Percentiles rank a stretch among this genome's conserved stretches.
Evolutionary conservation across 2,329 filamentous ascomycete species (phyloP).

Genomic region (Aspergillus texensis): DNA sequence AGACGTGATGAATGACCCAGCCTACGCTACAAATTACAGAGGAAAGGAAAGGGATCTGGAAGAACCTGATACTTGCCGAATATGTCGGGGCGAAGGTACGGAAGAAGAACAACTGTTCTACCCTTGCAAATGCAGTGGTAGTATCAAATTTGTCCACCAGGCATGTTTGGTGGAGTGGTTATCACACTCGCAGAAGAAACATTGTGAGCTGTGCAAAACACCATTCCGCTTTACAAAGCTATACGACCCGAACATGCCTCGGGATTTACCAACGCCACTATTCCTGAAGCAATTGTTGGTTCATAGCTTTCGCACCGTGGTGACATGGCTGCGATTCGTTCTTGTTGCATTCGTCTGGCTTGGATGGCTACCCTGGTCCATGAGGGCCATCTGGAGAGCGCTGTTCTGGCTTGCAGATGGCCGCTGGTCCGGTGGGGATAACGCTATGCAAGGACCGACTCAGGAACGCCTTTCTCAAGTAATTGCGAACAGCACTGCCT

Average conservation of each 20-base stretch:
- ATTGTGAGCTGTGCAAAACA: constrained; percentile 99
- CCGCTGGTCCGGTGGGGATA: constrained; percentile 55
- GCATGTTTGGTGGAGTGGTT: constrained; percentile 99
- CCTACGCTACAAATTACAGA: constrained; percentile 48
- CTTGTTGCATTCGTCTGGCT: constrained; percentile 88
- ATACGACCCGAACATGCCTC: constrained; percentile 92
- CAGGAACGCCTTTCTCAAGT: constrained; percentile 25
- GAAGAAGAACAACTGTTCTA: constrained; percentile 87
- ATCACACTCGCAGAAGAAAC: constrained; percentile 97
- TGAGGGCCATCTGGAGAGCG: constrained; percentile 88
- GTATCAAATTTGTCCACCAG: constrained; percentile 98
- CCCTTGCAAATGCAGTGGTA: constrained; percentile 98
- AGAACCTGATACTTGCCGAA: constrained; percentile 86
- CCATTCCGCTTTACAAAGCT: constrained; percentile 97
- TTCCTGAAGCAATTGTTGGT: constrained; percentile 78
- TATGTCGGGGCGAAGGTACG: constrained; percentile 88
- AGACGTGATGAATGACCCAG: constrained; percentile 62
- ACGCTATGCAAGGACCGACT: constrained; percentile 22
- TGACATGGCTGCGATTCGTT: constrained; percentile 76
- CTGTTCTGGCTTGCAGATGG: constrained; percentile 93
- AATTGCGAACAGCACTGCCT: constrained; percentile 31
- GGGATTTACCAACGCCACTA: constrained; percentile 74
- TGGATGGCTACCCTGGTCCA: constrained; percentile 82
- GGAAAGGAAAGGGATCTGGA: constrained; percentile 43
- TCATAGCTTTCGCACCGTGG: constrained; percentile 70